Evolutionary conservation across 2,329 filamentous ascomycete genomes (phyloP).

Genomic region (Neonectria hederae): DNA sequence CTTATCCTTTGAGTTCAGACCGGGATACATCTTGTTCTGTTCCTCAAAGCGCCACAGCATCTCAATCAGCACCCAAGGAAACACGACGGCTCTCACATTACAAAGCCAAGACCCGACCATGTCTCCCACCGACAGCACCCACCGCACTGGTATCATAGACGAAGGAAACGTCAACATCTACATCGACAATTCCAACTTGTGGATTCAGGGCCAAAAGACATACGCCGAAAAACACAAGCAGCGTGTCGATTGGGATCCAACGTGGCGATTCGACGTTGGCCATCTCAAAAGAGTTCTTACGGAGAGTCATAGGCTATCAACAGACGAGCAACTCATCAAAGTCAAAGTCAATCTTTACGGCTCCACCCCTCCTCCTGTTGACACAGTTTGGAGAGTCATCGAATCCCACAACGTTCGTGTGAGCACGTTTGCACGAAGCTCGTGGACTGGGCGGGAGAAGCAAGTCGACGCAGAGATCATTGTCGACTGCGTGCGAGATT

Average conservation of each 20-base stretch:
- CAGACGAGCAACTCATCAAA: not conserved
- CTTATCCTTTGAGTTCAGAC: no score
- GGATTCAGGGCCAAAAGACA: slow-evolving; percentile 8
- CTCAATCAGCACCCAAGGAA: no score
- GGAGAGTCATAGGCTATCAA: not conserved
- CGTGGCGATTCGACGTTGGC: slow-evolving; percentile 3
- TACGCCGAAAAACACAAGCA: not conserved
- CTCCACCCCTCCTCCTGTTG: not conserved
- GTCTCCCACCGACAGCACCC: no score
- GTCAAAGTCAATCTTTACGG: not conserved
- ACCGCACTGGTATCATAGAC: no score
- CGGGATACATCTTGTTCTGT: no score
- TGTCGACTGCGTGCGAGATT: slow-evolving; percentile 1
- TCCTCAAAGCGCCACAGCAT: no score
- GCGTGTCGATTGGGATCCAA: slow-evolving; percentile 11
- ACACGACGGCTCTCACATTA: no score
- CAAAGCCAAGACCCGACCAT: no score
- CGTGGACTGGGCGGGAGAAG: slow-evolving; percentile 12
- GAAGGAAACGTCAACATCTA: slow-evolving; percentile 1
- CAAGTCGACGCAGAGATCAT: slow-evolving; percentile 10
- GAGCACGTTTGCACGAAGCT: slow-evolving; percentile 6
- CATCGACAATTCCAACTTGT: slow-evolving; percentile 13
- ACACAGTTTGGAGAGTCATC: slow-evolving; percentile 4
- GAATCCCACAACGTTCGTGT: slow-evolving; percentile 9
- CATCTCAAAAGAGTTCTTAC: slow-evolving; percentile 1